These are phyloP conservation scores for Omphalotus olearius DNA, from an alignment of 1,284 basidiomycete species.

Conservation along the genomic window DNA sequence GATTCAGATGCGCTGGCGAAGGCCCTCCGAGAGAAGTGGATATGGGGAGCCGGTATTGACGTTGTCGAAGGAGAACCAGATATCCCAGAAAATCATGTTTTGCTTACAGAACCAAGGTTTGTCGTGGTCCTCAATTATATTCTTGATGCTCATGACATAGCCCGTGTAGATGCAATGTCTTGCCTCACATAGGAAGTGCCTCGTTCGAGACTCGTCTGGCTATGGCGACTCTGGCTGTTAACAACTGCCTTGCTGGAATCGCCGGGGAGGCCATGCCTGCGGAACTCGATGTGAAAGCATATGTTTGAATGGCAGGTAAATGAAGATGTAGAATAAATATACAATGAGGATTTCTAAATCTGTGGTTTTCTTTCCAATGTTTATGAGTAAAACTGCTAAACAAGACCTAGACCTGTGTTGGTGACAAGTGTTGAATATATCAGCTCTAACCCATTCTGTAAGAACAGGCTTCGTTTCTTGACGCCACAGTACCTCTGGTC, in stretches of 20 bases:
- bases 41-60: slow-evolving; percentile 92
- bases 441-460: no score
- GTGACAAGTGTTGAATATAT: no score
- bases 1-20: slow-evolving; percentile 85
- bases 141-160: background rate
- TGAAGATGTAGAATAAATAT: no score
- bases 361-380: no score
- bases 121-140: slow-evolving; percentile 17
- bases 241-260: slow-evolving; percentile 53
- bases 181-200: slow-evolving; percentile 91
- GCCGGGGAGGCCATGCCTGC: slow-evolving; percentile 52
- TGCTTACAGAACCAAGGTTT: slow-evolving; percentile 74
- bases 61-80: slow-evolving; percentile 93
- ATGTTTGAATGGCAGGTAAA: background rate
- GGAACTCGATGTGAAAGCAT: slow-evolving; percentile 33
- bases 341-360: no score
- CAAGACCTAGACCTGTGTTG: no score
- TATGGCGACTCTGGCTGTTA: slow-evolving; percentile 75
- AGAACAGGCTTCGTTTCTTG: no score
- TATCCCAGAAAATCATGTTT: slow-evolving; percentile 68
- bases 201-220: slow-evolving; percentile 80
- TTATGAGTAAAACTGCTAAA: no score
- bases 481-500: no score
- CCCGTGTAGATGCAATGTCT: slow-evolving; percentile 59
- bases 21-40: slow-evolving; percentile 72